Percentiles rank a stretch among this genome's conserved stretches.
Conservation (phyloP, 257 asterid genomes). For the Knoxia roxburghii region DNA sequence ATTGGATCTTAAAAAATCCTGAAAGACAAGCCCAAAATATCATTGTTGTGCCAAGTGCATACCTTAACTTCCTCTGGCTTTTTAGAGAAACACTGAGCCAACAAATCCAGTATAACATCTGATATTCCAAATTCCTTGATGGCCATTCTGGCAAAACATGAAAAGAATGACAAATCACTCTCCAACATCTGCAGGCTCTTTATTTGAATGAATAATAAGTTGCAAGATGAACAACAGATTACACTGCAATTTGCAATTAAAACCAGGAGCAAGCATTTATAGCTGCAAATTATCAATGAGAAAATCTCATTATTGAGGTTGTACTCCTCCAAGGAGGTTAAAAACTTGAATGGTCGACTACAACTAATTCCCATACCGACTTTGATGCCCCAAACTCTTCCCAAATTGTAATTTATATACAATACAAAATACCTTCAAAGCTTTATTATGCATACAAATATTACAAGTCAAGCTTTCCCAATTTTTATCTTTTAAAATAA, state of each 20-base stretch:
- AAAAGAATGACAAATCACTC: background rate
- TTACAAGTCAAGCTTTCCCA: background rate
- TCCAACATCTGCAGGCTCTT: background rate
- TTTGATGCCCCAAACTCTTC: constrained; percentile 3
- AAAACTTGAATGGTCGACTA: background rate
- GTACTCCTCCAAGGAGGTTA: constrained; percentile 1
- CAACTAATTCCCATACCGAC: background rate
- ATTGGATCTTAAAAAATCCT: constrained; percentile 19
- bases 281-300: background rate
- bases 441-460: background rate
- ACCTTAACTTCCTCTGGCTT: constrained; percentile 77
- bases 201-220: background rate
- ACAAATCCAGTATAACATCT: constrained; percentile 50
- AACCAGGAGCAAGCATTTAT: background rate
- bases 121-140: constrained; percentile 52
- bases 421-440: background rate
- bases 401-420: background rate
- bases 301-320: background rate
- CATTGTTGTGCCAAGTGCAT: constrained; percentile 23
- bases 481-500: background rate
- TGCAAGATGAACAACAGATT: too few species aligned
- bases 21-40: constrained; percentile 12
- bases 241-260: too few species aligned
- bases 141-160: constrained; percentile 45
- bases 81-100: constrained; percentile 67